These are phyloP conservation scores for Pleurotus platypus DNA, from an alignment of 768 basidiomycete species.

Conservation along the genomic window DNA sequence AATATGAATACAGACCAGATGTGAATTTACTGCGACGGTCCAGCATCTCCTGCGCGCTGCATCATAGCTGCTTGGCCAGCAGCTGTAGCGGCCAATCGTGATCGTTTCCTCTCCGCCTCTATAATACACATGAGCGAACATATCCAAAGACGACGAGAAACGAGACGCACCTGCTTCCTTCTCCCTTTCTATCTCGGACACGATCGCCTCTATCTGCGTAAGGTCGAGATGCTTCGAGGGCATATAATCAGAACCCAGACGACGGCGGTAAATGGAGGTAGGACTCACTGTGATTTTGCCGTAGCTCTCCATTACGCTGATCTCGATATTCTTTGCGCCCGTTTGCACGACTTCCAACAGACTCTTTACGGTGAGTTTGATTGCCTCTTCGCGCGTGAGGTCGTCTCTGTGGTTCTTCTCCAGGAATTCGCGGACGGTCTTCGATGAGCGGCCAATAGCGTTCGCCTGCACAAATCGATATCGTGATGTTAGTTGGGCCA, in stretches of 20 bases:
- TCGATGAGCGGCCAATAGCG: slow-evolving; percentile 95
- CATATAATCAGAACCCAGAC: neutral
- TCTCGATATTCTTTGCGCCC: slow-evolving; percentile 99
- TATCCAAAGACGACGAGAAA: neutral
- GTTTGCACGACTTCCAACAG: slow-evolving; percentile 98
- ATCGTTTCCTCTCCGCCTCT: slow-evolving; percentile 95
- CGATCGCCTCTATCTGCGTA: slow-evolving; percentile 87
- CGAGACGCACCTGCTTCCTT: slow-evolving; percentile 81
- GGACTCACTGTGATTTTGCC: slow-evolving; percentile 81
- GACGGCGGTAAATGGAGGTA: neutral
- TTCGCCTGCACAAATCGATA: slow-evolving; percentile 64
- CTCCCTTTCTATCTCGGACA: slow-evolving; percentile 91
- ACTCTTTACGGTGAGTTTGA: slow-evolving; percentile 94
- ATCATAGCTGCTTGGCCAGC: slow-evolving; percentile 89
- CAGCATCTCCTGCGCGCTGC: slow-evolving; percentile 41
- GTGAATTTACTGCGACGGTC: slow-evolving; percentile 10
- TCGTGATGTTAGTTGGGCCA: too few species aligned
- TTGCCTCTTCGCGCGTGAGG: slow-evolving; percentile 81
- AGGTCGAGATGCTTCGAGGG: slow-evolving; percentile 73
- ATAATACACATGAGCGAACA: slow-evolving; percentile 17
- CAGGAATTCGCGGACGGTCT: slow-evolving; percentile 96
- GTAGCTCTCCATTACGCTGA: slow-evolving; percentile 95
- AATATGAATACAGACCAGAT: neutral
- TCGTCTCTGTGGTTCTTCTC: slow-evolving; percentile 98
- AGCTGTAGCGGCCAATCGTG: slow-evolving; percentile 85